A percentile compares a stretch with the other conserved stretches of the same genome.
Evolutionary conservation across 169 alveolate species (phyloP).

Genomic region (Babesia bigemina): DNA sequence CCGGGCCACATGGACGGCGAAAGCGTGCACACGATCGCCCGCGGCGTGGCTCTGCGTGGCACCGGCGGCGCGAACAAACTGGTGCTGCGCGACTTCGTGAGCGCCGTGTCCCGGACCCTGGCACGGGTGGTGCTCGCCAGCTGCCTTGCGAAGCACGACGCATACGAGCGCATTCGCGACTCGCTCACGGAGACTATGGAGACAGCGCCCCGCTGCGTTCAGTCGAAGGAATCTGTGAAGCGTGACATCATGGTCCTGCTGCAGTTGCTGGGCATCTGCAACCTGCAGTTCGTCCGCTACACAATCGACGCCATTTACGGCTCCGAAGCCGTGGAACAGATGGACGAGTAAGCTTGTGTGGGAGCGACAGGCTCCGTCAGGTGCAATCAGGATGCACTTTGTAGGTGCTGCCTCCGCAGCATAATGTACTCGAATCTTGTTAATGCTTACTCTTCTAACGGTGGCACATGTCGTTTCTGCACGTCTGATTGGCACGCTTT

Average conservation of each 20-base stretch:
- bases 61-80: constrained; percentile 34
- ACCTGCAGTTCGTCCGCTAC: constrained; percentile 19
- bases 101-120: constrained; percentile 44
- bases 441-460: no score
- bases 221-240: constrained; percentile 57
- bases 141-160: constrained; percentile 47
- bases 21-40: constrained; percentile 47
- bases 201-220: constrained; percentile 38
- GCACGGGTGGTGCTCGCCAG: constrained; percentile 37
- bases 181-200: constrained; percentile 13
- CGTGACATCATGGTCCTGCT: constrained; percentile 42
- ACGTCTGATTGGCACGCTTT: no score
- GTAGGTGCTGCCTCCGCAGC: no score
- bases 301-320: constrained; percentile 69
- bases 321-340: constrained; percentile 48
- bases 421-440: no score
- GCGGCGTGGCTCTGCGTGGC: constrained; percentile 23
- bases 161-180: constrained; percentile 23
- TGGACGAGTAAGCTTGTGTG: background rate
- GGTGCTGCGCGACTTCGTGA: constrained; percentile 53
- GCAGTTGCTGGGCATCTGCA: constrained; percentile 49
- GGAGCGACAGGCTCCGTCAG: background rate
- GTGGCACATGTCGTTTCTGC: no score
- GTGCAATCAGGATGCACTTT: no score
- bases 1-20: constrained; percentile 74